A percentile compares a stretch with the other conserved stretches of the same genome.
Conservation (phyloP, 1,284 basidiomycete species). For the Laetiporus sulphureus region DNA sequence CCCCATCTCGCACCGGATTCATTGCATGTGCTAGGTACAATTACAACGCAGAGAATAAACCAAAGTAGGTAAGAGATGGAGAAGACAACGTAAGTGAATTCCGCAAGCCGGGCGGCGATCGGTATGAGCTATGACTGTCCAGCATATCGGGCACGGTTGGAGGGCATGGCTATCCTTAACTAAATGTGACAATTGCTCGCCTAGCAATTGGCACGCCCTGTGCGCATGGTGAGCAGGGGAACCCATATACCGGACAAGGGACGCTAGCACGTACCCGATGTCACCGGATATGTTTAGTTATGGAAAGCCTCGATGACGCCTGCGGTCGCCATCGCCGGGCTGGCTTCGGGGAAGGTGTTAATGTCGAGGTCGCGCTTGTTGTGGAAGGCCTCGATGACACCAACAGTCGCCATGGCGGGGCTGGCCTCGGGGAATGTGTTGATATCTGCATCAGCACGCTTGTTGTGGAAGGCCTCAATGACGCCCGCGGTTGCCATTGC, state of each 20-base stretch:
- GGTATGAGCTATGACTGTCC: no score
- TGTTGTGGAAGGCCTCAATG: constrained; percentile 17
- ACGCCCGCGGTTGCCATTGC: constrained; percentile 21
- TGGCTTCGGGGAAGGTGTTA: constrained; percentile 19
- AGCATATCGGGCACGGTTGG: no score
- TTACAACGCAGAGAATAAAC: no score
- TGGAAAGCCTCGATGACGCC: constrained; percentile 11
- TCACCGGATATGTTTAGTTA: constrained; percentile 7
- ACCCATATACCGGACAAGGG: no score
- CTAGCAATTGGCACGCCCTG: no score
- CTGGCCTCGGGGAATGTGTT: constrained; percentile 17
- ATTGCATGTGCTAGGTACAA: constrained; percentile 11
- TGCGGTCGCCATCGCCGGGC: constrained; percentile 16
- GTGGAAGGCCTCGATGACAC: constrained; percentile 10
- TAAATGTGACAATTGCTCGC: no score
- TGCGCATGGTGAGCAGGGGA: no score
- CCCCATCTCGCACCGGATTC: constrained; percentile 6
- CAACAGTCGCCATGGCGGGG: constrained; percentile 12
- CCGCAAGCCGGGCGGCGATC: no score
- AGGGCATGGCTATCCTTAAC: no score
- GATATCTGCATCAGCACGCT: constrained; percentile 9
- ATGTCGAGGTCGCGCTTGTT: constrained; percentile 11
- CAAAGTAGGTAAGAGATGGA: no score
- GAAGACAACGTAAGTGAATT: no score
- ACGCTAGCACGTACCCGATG: no score